A percentile compares a stretch with the other conserved stretches of the same genome.
Evolutionary conservation across 495 filamentous ascomycete species (phyloP).

Genomic region (Cairneyella variabilis): DNA sequence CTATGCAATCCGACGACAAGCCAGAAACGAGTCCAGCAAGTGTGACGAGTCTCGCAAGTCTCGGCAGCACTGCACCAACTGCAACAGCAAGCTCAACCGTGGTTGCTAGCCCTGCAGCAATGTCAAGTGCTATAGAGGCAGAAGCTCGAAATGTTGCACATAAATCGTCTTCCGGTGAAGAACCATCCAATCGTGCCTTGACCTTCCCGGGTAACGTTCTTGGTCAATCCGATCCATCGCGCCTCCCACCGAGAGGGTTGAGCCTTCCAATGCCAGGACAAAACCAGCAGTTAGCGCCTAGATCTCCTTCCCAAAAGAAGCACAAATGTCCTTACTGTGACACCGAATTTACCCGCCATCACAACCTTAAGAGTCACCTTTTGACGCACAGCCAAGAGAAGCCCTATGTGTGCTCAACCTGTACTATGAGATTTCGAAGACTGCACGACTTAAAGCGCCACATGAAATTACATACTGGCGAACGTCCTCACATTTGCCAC

Average conservation of each 20-base stretch:
- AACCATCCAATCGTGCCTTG: slow-evolving; percentile 35
- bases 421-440: slow-evolving; percentile 83
- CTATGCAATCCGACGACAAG: slow-evolving; percentile 28
- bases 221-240: slow-evolving; percentile 23
- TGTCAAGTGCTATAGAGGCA: slow-evolving; percentile 24
- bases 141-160: slow-evolving; percentile 16
- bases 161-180: slow-evolving; percentile 28
- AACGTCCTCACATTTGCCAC: slow-evolving; percentile 89
- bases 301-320: slow-evolving; percentile 78
- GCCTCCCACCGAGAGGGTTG: slow-evolving; percentile 58
- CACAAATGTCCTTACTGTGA: slow-evolving; percentile 96
- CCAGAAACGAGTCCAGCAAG: slow-evolving; percentile 40
- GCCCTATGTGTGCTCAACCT: slow-evolving; percentile 86
- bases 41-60: slow-evolving; percentile 36
- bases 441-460: slow-evolving; percentile 96
- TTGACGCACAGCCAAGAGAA: slow-evolving; percentile 99
- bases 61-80: slow-evolving; percentile 36
- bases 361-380: slow-evolving; percentile 98
- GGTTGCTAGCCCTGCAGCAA: slow-evolving; percentile 27
- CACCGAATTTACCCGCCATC: slow-evolving; percentile 94
- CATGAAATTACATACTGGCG: slow-evolving; percentile 92
- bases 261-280: slow-evolving; percentile 71
- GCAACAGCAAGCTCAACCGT: slow-evolving; percentile 37
- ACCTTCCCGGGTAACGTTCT: slow-evolving; percentile 26
- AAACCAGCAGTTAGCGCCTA: slow-evolving; percentile 50